These are phyloP conservation scores for Ploettnerulaceae sp. DNA, from an alignment of 2,329 filamentous ascomycete species.

Conservation along the genomic window DNA sequence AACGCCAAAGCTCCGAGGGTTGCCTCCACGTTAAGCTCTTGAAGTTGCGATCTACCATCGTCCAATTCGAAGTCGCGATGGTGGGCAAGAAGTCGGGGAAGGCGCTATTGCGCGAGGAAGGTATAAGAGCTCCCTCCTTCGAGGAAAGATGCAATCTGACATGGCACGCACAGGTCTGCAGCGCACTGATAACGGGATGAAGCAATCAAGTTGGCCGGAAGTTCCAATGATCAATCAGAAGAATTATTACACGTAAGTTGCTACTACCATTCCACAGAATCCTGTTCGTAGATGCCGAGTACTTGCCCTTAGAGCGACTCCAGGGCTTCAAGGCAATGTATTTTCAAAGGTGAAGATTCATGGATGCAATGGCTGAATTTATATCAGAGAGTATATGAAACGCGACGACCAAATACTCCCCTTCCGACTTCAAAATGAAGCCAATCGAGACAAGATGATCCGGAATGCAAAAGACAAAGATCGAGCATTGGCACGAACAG, in stretches of 20 bases:
- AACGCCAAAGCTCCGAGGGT: too few relatives aligned
- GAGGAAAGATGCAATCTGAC: slow-evolving; percentile 12
- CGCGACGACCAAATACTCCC: slow-evolving; percentile 94
- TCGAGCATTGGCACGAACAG: slow-evolving; percentile 72
- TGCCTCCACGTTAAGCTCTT: too few relatives aligned
- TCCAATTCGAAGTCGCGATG: too few relatives aligned
- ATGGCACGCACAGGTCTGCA: slow-evolving; percentile 68
- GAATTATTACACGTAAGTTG: slow-evolving; percentile 90
- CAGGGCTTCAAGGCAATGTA: not conserved
- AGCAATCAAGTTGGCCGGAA: slow-evolving; percentile 88
- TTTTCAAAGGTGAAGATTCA: not conserved
- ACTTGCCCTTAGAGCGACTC: not conserved
- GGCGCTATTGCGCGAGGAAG: slow-evolving; percentile 35
- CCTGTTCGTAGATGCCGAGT: not conserved
- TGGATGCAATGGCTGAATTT: slow-evolving; percentile 6
- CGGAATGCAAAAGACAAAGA: slow-evolving; percentile 85
- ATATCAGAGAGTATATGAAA: slow-evolving; percentile 85
- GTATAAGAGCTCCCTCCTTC: slow-evolving; percentile 16
- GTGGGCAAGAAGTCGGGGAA: slow-evolving; percentile 35
- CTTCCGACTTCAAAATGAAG: slow-evolving; percentile 81
- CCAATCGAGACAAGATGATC: slow-evolving; percentile 75
- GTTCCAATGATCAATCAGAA: slow-evolving; percentile 96
- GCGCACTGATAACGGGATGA: slow-evolving; percentile 97
- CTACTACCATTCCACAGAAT: not conserved
- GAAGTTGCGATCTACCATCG: too few relatives aligned